phyloP scores from a whole-genome alignment of 805 yeast genomes.

The Schizosaccharomyces japonicus region DNA sequence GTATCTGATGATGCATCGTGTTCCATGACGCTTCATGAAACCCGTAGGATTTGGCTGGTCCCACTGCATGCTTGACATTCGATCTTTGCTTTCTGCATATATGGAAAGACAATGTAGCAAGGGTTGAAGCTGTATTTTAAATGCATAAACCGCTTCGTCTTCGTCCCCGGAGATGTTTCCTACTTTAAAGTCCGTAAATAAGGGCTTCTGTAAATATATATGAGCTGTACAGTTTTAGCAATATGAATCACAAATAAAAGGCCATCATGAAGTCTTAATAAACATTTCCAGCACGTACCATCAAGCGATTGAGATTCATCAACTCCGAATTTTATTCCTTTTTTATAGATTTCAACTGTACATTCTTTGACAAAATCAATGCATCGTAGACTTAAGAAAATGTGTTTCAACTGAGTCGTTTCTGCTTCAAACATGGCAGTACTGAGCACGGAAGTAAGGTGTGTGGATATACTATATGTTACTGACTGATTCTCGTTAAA shows the following conservation, averaged over 20 bases:
- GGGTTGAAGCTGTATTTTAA: background rate
- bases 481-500: too few relatives aligned
- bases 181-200: background rate
- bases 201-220: background rate
- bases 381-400: background rate
- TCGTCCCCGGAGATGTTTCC: background rate
- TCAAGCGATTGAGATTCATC: background rate
- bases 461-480: too few relatives aligned
- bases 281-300: background rate
- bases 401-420: background rate
- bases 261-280: background rate
- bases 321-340: background rate
- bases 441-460: too few relatives aligned
- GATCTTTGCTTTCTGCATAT: background rate
- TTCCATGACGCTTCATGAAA: background rate
- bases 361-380: slow-evolving; percentile 2
- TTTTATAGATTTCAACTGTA: background rate
- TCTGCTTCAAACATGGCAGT: background rate
- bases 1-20: background rate
- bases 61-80: background rate
- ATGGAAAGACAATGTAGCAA: background rate
- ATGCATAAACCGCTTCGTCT: background rate
- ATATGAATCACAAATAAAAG: background rate
- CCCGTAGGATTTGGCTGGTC: background rate
- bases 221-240: background rate